A percentile compares a stretch with the other conserved stretches of the same genome.
These are phyloP conservation scores for Mercurialis annua DNA, from an alignment of 345 rosid genomes.

Conservation along the genomic window DNA sequence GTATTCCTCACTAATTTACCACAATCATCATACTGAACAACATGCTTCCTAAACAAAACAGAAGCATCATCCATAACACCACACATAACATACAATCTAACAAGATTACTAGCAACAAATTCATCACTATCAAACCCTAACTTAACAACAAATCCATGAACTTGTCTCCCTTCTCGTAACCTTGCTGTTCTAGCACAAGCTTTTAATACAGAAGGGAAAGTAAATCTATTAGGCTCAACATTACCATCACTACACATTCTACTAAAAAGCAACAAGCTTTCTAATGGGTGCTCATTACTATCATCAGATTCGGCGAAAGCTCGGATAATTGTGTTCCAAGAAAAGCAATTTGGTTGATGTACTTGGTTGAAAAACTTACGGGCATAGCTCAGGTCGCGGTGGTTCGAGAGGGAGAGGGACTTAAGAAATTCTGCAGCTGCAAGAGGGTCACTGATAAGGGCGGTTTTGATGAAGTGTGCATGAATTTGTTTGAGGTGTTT, in stretches of 20 bases:
- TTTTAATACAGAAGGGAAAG: slow-evolving; percentile 65
- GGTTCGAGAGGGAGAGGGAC: slow-evolving; percentile 42
- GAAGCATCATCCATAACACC: slow-evolving; percentile 51
- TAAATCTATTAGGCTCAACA: slow-evolving; percentile 54
- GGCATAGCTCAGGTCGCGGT: slow-evolving; percentile 43
- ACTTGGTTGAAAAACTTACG: slow-evolving; percentile 47
- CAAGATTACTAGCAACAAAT: slow-evolving; percentile 61
- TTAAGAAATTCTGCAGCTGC: slow-evolving; percentile 68
- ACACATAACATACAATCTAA: slow-evolving; percentile 64
- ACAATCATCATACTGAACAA: slow-evolving; percentile 3
- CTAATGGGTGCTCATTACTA: slow-evolving; percentile 17
- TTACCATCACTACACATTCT: slow-evolving; percentile 42
- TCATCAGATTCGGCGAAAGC: slow-evolving; percentile 47
- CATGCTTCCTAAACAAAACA: slow-evolving; percentile 35
- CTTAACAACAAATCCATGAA: slow-evolving; percentile 56
- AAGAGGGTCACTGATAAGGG: slow-evolving; percentile 53
- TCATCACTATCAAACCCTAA: slow-evolving; percentile 51
- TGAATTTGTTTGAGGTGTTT: slow-evolving; percentile 57
- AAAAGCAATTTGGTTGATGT: slow-evolving; percentile 58
- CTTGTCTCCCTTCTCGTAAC: slow-evolving; percentile 56
- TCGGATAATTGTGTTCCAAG: slow-evolving; percentile 75
- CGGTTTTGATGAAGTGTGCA: slow-evolving; percentile 61
- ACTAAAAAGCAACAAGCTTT: slow-evolving; percentile 40
- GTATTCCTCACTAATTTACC: slow-evolving; percentile 22
- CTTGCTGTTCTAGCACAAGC: slow-evolving; percentile 47